Base-by-base conservation (phyloP, 441 rosid genomes). In the Pelargonium myrrhifolium region DNA sequence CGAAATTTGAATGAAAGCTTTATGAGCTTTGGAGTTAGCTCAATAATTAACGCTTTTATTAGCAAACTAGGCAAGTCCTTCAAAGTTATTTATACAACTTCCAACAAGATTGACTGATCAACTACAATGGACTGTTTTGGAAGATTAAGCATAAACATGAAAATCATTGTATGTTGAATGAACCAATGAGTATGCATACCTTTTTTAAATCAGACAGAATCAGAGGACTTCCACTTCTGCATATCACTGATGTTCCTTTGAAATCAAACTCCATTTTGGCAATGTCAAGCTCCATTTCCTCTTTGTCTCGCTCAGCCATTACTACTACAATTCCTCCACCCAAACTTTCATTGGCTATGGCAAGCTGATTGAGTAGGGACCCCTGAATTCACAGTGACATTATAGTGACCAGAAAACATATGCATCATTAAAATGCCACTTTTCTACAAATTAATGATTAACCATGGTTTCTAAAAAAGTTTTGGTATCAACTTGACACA, bases 261-360 rank as follows among this genome's bases (percentile, higher is more conserved):
- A 83, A 86, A 76, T 86, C 81, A 56, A 88, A 88, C 82, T 88
- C 93, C 93, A 88, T 86, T 75, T 88, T 88, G 64, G 84, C 81
- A 77, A 88, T 88, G 75, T 88, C 87, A 72, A 84, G 80, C 73
- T 88, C 93, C 93, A 88, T 88, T 83, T 88, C 93, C 77, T 88
- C 93, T 79, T 88, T 86, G 73, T 84, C 90, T 65, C 78, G 76
- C 77, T 88, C 93, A 67, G 90, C 89, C 93, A 88, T 83, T 66
- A 88, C 89, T 10, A 86, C 93, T 65, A 86, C 83, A 75, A 82
- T 82, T 37, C 89, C 89, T 65, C 90, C 93, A 64, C 87, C 86
- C 82, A 88, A 77, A 78, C 87, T 86, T 73, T 88, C 93, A 73
- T 88, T 88, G 53, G 90, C 89, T 75, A 84, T 80, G 37, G 83